phyloP scores from a whole-genome alignment of 495 filamentous ascomycete genomes.

The Daldinia decipiens region DNA sequence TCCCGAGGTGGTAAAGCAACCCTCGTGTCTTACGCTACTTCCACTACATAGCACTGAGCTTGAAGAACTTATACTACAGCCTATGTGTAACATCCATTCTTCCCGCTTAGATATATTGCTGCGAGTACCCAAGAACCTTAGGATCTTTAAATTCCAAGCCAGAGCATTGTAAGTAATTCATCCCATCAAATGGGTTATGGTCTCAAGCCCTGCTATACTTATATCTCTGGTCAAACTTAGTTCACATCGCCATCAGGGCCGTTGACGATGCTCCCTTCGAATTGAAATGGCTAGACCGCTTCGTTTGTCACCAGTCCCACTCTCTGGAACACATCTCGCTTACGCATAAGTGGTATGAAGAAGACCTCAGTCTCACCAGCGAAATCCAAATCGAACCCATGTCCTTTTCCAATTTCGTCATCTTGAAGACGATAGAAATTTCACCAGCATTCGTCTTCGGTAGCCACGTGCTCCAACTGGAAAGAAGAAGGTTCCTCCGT shows the following conservation, averaged over 20 bases:
- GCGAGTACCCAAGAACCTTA: not conserved
- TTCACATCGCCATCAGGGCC: not conserved
- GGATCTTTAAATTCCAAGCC: not conserved
- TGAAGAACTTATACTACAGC: not conserved
- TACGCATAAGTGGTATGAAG: not conserved
- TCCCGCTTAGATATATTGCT: not conserved
- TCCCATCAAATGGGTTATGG: not conserved
- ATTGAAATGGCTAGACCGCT: not conserved
- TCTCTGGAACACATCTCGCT: not conserved
- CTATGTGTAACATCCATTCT: not conserved
- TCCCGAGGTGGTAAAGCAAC: not conserved
- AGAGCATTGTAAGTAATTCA: not conserved
- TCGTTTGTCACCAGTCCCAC: not conserved
- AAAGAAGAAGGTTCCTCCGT: not conserved
- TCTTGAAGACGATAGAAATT: not conserved
- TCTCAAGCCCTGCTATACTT: not conserved
- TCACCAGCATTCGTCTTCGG: slow-evolving; percentile 1
- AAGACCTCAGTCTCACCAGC: not conserved
- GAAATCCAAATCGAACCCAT: not conserved
- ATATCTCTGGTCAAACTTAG: not conserved
- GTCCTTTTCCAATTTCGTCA: not conserved
- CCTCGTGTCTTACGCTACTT: not conserved
- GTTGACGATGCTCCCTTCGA: not conserved
- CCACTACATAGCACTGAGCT: not conserved
- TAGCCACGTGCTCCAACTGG: not conserved